Evolutionary conservation across 2,329 filamentous ascomycete species (phyloP), one percentile per base, ranked within the genome.

Genomic region (Ophiostoma montium): DNA sequence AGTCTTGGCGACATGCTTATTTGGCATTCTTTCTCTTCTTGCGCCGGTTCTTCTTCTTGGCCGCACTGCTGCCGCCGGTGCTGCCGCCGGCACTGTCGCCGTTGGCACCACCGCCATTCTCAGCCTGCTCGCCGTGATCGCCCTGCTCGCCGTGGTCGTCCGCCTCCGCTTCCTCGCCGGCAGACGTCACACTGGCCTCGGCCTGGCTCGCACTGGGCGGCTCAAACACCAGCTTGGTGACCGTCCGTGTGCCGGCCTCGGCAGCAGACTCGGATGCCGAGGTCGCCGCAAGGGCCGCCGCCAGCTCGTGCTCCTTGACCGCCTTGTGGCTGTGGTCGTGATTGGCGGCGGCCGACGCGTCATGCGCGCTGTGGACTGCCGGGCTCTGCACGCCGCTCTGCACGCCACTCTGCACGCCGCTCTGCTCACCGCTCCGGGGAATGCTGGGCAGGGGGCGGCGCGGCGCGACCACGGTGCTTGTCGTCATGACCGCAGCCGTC

Each of bases 11-110:
- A 42, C n/a, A 41, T 23, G 39, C 21, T 35, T 43, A 50, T 38
- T 51, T 50, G 12, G 16, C 33, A 36, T 44, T 49, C 32, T 53
- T 49, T 13, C 47, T 30, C 58, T 67, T 67, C 58, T 64, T 67
- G 41, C 63, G 57, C 30, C 63, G 59, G 49, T 63, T 66, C 55
- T 65, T 65, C 54, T 64, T 64, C 57, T 64, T 65, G 12, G 48
- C 50, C 10, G 53, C 58, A 16, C 50, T 49, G 2, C 50, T 50
- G 35, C 15, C 18, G 19, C 10, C 47, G 18, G 43, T 49, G 2
- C 50, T 50, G 35, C 15, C 27, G 19, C 12, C 9, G n/a, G 16
- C 18, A 30, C 54, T 55, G 32, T 52, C 51, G 7, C 51, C 50
- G 31, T 23, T 36, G 12, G 15, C 38, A 15, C 31, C 21, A 19